Base-by-base conservation (phyloP, 306 rosid species). In the Phaseolus lunatus region DNA sequence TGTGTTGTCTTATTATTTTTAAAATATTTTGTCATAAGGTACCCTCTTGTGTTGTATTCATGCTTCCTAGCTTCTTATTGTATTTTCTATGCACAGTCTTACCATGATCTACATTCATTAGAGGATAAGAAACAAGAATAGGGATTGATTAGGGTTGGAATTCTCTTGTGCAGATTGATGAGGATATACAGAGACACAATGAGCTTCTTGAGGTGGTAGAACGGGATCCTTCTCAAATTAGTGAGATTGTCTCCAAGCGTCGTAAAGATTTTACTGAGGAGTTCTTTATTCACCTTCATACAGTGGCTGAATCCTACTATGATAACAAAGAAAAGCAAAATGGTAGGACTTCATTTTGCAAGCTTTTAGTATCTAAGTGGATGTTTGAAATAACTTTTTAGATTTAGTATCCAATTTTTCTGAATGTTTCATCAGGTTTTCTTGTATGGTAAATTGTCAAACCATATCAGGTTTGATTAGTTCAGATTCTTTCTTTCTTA, bases 261-360 rank as follows among this genome's bases (percentile, higher is more conserved):
- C 91, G 96, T 16, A 96, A 96, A 81, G 98, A 92, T 85, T 96
- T 96, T 82, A 96, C 99, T 0, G 88, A 88, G 73, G 99, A 96
- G 83, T 96, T 92, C 78, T 92, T 96, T 71, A 80, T 82, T 73
- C 98, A 96, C 84, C 90, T 96, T 84, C 87, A 87, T 70, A 84
- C 87, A 0, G 90, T 96, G 54, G 87, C 92, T 24, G 87, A 88
- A 83, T 92, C 98, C 72, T 86, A 80, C 80, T 66, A 85, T 18
- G 88, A 89, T 56, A 81, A 91, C 70, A 86, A 82, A 45, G 72
- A 87, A 18, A 85, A 87, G 84, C 91, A 89, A 87, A 81, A 62
- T 78, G 97, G 99, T 96, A 63, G 67, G 90, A 29, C 45, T 74
- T 65, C 49, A 1, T 82, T 71, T 77, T 7, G 2, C 37, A 18